These are phyloP conservation scores for Fusarium austroafricanum DNA, from an alignment of 2,329 filamentous ascomycete species.

Conservation along the genomic window DNA sequence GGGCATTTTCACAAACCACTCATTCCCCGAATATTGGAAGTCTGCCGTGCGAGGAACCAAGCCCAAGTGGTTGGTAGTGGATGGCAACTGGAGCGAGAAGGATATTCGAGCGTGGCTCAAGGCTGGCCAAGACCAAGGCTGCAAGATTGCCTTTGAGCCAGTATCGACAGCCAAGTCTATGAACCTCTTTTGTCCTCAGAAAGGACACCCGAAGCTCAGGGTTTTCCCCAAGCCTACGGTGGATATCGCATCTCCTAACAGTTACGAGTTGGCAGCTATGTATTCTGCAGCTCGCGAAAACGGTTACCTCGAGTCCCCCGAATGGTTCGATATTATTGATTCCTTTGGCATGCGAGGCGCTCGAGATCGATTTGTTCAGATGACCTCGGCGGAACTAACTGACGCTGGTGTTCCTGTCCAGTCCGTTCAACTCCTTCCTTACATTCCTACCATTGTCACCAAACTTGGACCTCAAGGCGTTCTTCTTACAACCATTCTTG, in stretches of 20 bases:
- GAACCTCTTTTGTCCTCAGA: slow-evolving; percentile 69
- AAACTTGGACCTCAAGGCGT: slow-evolving; percentile 84
- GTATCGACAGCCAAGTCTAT: slow-evolving; percentile 85
- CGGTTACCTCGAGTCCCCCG: slow-evolving; percentile 73
- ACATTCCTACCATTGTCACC: slow-evolving; percentile 84
- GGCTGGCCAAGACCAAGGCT: slow-evolving; percentile 66
- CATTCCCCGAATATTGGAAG: slow-evolving; percentile 68
- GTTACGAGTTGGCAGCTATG: slow-evolving; percentile 83
- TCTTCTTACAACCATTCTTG: slow-evolving; percentile 78
- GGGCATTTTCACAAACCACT: slow-evolving; percentile 76
- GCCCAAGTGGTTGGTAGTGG: slow-evolving; percentile 84
- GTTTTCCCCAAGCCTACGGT: slow-evolving; percentile 73
- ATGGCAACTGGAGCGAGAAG: slow-evolving; percentile 83
- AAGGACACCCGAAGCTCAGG: slow-evolving; percentile 54
- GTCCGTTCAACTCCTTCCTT: slow-evolving; percentile 85
- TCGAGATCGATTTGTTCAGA: slow-evolving; percentile 74
- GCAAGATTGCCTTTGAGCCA: slow-evolving; percentile 83
- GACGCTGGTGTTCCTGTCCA: slow-evolving; percentile 87
- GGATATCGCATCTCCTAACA: slow-evolving; percentile 84
- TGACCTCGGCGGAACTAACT: slow-evolving; percentile 76
- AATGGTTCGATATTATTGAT: slow-evolving; percentile 86
- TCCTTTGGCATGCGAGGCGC: slow-evolving; percentile 81
- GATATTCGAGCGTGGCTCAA: slow-evolving; percentile 76
- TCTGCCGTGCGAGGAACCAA: slow-evolving; percentile 65
- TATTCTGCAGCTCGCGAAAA: slow-evolving; percentile 74